phyloP scores from a whole-genome alignment of 768 basidiomycete genomes.

The Phylloporus sp. region DNA sequence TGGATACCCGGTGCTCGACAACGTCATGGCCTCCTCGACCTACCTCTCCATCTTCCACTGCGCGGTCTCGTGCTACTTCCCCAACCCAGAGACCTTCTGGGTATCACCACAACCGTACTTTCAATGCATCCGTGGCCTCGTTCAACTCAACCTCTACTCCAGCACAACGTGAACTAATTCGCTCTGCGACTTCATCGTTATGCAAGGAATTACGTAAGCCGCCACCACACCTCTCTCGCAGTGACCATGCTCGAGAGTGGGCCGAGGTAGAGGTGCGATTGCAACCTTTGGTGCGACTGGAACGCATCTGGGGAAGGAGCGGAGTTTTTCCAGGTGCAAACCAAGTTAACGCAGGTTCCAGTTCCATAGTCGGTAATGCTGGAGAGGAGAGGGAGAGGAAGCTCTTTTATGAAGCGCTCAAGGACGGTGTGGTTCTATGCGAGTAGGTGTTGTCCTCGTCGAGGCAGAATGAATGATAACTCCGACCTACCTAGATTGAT shows the following conservation, averaged over 20 bases:
- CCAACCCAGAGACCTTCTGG: constrained; percentile 40
- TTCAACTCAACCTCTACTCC: constrained; percentile 46
- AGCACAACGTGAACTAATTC: constrained; percentile 64
- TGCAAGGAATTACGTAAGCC: constrained; percentile 65
- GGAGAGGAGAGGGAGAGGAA: constrained; percentile 76
- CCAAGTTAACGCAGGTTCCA: constrained; percentile 25
- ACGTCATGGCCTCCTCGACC: constrained; percentile 31
- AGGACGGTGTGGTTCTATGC: constrained; percentile 87
- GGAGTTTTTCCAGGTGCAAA: constrained; percentile 41
- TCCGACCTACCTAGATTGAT: constrained; percentile 50
- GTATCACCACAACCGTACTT: constrained; percentile 52
- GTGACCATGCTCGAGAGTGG: constrained; percentile 56
- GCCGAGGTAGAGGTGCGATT: constrained; percentile 72
- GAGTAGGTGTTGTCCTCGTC: constrained; percentile 55
- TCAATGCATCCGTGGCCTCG: constrained; percentile 59
- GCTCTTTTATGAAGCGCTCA: constrained; percentile 68
- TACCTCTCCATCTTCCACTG: constrained; percentile 41
- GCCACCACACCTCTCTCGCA: constrained; percentile 51
- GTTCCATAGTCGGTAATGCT: constrained; percentile 39
- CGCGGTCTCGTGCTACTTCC: constrained; percentile 43
- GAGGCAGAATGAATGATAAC: constrained; percentile 5
- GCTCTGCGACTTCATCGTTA: constrained; percentile 58
- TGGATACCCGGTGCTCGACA: constrained; percentile 25
- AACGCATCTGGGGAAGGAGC: constrained; percentile 74
- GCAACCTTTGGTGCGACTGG: constrained; percentile 57